Evolutionary conservation across 2,329 filamentous ascomycete species (phyloP).

Genomic region (Colletotrichum sp.): DNA sequence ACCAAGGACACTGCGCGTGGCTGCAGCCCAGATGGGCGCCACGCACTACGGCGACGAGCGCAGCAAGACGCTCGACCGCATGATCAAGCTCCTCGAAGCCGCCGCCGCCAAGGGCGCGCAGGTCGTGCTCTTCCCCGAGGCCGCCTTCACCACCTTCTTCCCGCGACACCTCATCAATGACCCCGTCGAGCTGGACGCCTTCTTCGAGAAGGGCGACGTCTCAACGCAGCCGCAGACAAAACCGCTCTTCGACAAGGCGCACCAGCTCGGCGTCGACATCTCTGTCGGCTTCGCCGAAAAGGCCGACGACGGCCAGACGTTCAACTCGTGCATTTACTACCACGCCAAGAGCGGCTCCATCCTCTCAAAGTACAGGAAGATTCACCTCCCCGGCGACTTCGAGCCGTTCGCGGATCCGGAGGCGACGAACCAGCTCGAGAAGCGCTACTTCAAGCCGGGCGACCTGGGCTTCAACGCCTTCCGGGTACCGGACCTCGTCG

Average conservation of each 20-base stretch:
- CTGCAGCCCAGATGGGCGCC: constrained; percentile 59
- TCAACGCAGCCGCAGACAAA: constrained; percentile 46
- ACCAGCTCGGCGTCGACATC: constrained; percentile 53
- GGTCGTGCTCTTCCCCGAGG: constrained; percentile 59
- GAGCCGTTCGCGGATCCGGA: constrained; percentile 53
- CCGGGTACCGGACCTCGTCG: constrained; percentile 50
- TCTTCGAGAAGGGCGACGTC: constrained; percentile 54
- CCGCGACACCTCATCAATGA: constrained; percentile 54
- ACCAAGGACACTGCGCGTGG: constrained; percentile 34
- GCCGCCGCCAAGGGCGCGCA: constrained; percentile 49
- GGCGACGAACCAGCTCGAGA: constrained; percentile 60
- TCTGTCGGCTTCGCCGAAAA: constrained; percentile 59
- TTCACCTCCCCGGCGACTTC: constrained; percentile 58
- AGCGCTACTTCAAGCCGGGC: constrained; percentile 58
- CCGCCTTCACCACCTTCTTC: constrained; percentile 63
- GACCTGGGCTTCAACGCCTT: constrained; percentile 60
- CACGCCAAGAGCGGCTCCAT: constrained; percentile 48
- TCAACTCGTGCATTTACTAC: constrained; percentile 59
- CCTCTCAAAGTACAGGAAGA: constrained; percentile 56
- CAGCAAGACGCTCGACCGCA: constrained; percentile 47
- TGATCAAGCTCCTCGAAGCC: constrained; percentile 52
- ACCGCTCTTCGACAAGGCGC: constrained; percentile 53
- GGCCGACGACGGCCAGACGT: constrained; percentile 37
- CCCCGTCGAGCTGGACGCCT: constrained; percentile 46
- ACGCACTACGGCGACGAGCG: constrained; percentile 41